A percentile compares a stretch with the other conserved stretches of the same genome.
These are phyloP conservation scores for Xylogone sp. DNA, from an alignment of 2,329 filamentous ascomycete genomes.

Conservation along the genomic window DNA sequence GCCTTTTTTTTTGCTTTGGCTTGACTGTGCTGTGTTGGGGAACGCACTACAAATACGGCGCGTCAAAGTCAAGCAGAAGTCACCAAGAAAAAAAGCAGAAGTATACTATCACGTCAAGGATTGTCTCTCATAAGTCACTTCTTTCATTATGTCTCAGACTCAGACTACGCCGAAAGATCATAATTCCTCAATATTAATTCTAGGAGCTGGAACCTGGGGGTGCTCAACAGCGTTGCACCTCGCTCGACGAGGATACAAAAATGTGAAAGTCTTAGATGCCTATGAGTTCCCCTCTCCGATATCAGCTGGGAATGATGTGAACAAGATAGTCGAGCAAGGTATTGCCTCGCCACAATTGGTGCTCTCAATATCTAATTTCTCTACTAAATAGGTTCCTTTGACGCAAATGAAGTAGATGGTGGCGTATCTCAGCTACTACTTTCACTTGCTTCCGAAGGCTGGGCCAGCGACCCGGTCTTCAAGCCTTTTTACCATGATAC, in stretches of 20 bases:
- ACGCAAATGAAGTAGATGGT: slow-evolving; percentile 2
- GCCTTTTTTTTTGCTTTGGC: too few relatives aligned
- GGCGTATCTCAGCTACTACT: slow-evolving; percentile 29
- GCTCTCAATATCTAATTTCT: slow-evolving; percentile 20
- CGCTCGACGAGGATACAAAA: slow-evolving; percentile 38
- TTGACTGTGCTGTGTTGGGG: too few relatives aligned
- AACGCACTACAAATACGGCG: too few relatives aligned
- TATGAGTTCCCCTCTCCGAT: slow-evolving; percentile 35
- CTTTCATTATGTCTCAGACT: too few relatives aligned
- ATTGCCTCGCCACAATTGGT: slow-evolving; percentile 16
- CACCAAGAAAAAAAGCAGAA: too few relatives aligned
- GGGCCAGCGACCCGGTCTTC: slow-evolving; percentile 39
- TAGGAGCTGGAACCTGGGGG: slow-evolving; percentile 39
- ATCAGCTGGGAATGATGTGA: slow-evolving; percentile 56
- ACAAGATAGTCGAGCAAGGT: slow-evolving; percentile 49
- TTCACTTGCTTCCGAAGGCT: slow-evolving; percentile 35
- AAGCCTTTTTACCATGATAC: slow-evolving; percentile 41
- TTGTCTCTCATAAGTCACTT: too few relatives aligned
- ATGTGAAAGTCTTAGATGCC: slow-evolving; percentile 45
- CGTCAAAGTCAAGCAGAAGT: too few relatives aligned
- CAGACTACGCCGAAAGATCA: slow-evolving; percentile 7
- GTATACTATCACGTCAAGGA: too few relatives aligned
- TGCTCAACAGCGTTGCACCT: slow-evolving; percentile 41
- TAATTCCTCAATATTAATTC: slow-evolving; percentile 32
- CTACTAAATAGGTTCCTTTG: slow-evolving; percentile 23